Evolutionary conservation across 208 protist genomes (phyloP), one percentile per base, ranked within the genome.

Genomic region (Borovskyia barvae): DNA sequence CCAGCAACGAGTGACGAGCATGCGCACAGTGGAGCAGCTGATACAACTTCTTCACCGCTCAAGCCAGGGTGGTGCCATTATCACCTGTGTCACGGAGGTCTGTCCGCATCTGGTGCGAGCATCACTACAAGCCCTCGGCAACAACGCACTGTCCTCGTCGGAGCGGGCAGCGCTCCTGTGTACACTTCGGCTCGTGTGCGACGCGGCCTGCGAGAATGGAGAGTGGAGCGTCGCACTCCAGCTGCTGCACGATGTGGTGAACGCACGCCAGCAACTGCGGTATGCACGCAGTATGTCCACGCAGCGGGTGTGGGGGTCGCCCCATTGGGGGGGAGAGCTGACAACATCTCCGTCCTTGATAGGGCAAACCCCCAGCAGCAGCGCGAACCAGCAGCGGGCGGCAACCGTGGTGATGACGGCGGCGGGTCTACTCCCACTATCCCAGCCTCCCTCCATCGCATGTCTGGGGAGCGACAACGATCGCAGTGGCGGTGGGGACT

Each of bases 161-260:
- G 65, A 71, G 43, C 39, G 30, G 5, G 50, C 17, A 2, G 71
- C 71, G 7, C 39, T 74, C 24, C 40, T 66, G 61, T 28, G 61
- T 35, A 59, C 46, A 4, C 46, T 72, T 28, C 19, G 57, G 39
- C 33, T 57, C 12, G 50, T 72, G 15, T 79, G 80, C 28, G 50
- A 50, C 7, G 73, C 84, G 1, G 71, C 75, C 1, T 46, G 75
- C 5, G 77, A 85, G 33, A 14, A 75, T 14, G 79, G 84, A 0
- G 74, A 87, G 45, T 84, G 76, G 84, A 42, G 39, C 15, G 33
- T 82, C 3, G 55, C 67, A 20, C 62, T 83, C 55, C 51, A 49
- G 41, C 19, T 91, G 28, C 67, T 74, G 45, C 57, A 29, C 12
- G 36, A 48, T 33, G 69, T 69, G 26, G 70, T 61, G 45, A 40